Evolutionary conservation across 768 basidiomycete genomes (phyloP), one percentile per base, ranked within the genome.

Genomic region (Amanita polypyramis): DNA sequence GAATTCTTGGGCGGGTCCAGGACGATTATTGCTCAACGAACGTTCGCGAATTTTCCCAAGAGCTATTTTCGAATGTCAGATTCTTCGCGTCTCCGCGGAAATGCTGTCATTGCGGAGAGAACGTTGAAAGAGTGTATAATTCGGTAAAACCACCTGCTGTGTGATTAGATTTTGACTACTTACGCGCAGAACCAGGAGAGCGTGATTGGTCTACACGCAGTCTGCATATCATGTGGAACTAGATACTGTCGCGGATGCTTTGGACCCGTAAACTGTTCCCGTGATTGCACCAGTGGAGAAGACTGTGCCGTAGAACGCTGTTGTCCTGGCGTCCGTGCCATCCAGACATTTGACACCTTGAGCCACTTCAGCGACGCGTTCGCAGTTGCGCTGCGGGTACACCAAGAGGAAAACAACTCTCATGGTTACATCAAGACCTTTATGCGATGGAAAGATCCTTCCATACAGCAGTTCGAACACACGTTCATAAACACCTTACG

Each of bases 211-310:
- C 52, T 65, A 9, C 66, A 66, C 52, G 36, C 61, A 33, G 50
- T 53, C n/a, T 64, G 64, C 49, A 11, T 55, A 2, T 52, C 44
- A 6, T 69, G 67, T 50, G 44, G 51, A 2, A 57, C 61, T 10
- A 56, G 45, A 1, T 59, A 64, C 39, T 69, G 67, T 47, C 62
- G 66, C 9, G 67, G 65, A 34, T 69, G 67, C 41, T 62, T 62
- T 17, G 30, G 56, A 6, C 51, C 51, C 12, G 56, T 58, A 3
- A 27, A 39, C n/a, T 60, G 61, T 52, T 47, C 54, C 27, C 48
- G 42, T 47, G 47, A 42, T 17, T 66, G 66, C 43, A 38, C 51
- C 0, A 65, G 64, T 11, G 60, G 60, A 15, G 48, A 54, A 14
- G 47, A 47, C 1, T 68, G 66, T 43, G 37, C 58, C 5, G 57